Evolutionary conservation across 202 grass and related monocot species (phyloP), one percentile per base, ranked within the genome.

Genomic region (Zoysia matrella): DNA sequence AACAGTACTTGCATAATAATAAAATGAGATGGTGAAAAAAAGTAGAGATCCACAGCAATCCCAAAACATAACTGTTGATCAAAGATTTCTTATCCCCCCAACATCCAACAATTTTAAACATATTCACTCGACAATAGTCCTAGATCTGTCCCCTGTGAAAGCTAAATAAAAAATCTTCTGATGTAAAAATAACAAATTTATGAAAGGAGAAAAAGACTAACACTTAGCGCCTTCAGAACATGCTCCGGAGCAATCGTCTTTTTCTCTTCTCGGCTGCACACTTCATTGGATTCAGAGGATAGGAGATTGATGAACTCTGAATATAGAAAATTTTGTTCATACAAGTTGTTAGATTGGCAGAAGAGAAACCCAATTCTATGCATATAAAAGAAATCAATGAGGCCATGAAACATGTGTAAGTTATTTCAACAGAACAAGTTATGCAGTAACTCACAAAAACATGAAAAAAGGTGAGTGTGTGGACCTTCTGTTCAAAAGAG

Each of bases 301-400:
- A n/a, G n/a, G n/a, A n/a, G n/a, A n/a, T n/a, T n/a, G n/a, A 98
- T 98, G 82, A 98, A 98, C 79, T 98, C 95, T 98, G 90, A 81
- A 85, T 11, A 77, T 41, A 83, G 22, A 8, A 43, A 78, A 81
- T 78, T 72, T 45, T 55, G 46, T 69, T 41, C 42, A 67, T 75
- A 56, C 15, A 83, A 45, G 51, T 0, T 10, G 67, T 77, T 80
- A 88, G 56, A 72, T 57, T 63, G 78, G 60, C 69, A 72, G 47
- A 63, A 18, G 63, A 30, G 36, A 67, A 63, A 52, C 11, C 57
- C 36, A 30, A 67, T 22, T 60, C 1, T 50, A 75, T 75, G 40
- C 42, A 54, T 12, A 4, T 16, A 49, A 55, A 56, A 13, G 0
- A n/a, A 57, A 76, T 11, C 11, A 77, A 77, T 72, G 83, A 55